Conservation (phyloP, 768 basidiomycete genomes). For the Boletus huronensis region DNA sequence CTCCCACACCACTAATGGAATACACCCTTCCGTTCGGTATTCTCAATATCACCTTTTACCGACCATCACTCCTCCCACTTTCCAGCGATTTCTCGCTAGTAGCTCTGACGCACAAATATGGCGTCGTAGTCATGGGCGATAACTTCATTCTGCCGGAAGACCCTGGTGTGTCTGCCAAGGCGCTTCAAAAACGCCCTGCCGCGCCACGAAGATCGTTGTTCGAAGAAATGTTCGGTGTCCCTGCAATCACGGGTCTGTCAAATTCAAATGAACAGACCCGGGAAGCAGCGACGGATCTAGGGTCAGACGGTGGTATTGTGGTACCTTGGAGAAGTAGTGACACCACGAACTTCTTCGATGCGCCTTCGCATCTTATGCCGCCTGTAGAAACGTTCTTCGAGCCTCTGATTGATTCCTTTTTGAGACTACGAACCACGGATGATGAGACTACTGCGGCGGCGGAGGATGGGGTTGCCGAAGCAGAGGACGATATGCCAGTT, state of each 20-base stretch:
- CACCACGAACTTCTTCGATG: constrained; percentile 52
- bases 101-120: constrained; percentile 66
- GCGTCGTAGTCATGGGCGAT: constrained; percentile 68
- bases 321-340: constrained; percentile 41
- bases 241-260: constrained; percentile 50
- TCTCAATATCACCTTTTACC: constrained; percentile 42
- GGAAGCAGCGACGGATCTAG: constrained; percentile 7
- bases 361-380: constrained; percentile 74
- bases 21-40: constrained; percentile 61
- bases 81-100: constrained; percentile 52
- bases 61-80: constrained; percentile 31
- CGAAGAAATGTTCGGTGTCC: constrained; percentile 86
- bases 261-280: constrained; percentile 19
- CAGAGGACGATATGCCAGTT: constrained; percentile 44
- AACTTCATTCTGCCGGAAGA: constrained; percentile 39
- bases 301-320: constrained; percentile 14
- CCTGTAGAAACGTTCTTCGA: constrained; percentile 71
- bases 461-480: constrained; percentile 30
- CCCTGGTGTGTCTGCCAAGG: constrained; percentile 41
- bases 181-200: constrained; percentile 30
- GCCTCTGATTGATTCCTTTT: constrained; percentile 50
- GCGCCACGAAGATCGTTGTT: constrained; percentile 60
- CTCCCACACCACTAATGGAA: constrained; percentile 42
- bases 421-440: constrained; percentile 30
- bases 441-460: constrained; percentile 9